Conservation (phyloP, 2,329 filamentous ascomycete genomes). For the Cadophora sp. region DNA sequence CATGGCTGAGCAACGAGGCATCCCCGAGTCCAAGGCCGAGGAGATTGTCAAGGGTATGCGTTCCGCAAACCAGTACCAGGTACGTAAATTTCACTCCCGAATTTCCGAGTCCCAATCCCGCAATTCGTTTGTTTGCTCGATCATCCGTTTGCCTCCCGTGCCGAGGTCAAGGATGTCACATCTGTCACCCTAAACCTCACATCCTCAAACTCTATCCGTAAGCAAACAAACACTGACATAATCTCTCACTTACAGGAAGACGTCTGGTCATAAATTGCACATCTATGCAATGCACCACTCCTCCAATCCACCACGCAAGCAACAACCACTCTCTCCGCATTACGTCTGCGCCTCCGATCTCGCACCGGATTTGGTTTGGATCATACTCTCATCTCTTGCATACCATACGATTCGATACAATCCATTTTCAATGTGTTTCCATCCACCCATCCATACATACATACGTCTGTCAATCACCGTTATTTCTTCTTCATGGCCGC, state of each 20-base stretch:
- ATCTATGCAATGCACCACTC: neutral
- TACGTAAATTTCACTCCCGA: constrained; percentile 47
- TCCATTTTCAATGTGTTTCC: too few species aligned
- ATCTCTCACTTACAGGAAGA: constrained; percentile 20
- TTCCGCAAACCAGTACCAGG: constrained; percentile 94
- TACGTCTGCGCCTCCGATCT: neutral
- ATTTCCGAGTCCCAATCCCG: neutral
- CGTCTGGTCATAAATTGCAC: constrained; percentile 22
- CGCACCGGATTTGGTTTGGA: neutral
- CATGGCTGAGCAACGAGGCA: constrained; percentile 80
- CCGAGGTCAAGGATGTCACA: neutral
- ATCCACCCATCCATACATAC: too few species aligned
- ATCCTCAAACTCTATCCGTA: neutral
- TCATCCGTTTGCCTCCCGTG: constrained; percentile 1
- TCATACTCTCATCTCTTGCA: constrained; percentile 6
- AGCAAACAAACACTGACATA: constrained; percentile 22
- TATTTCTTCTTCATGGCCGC: constrained; percentile 12
- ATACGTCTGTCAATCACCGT: too few species aligned
- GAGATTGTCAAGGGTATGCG: constrained; percentile 98
- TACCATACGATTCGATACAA: neutral
- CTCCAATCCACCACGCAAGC: too few species aligned
- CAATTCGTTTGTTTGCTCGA: neutral
- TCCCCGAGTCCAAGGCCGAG: constrained; percentile 87
- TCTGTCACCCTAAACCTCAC: neutral
- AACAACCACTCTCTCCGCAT: neutral